These are phyloP conservation scores for Domatiomyces globalis DNA, from an alignment of 2,329 filamentous ascomycete genomes.

Conservation along the genomic window DNA sequence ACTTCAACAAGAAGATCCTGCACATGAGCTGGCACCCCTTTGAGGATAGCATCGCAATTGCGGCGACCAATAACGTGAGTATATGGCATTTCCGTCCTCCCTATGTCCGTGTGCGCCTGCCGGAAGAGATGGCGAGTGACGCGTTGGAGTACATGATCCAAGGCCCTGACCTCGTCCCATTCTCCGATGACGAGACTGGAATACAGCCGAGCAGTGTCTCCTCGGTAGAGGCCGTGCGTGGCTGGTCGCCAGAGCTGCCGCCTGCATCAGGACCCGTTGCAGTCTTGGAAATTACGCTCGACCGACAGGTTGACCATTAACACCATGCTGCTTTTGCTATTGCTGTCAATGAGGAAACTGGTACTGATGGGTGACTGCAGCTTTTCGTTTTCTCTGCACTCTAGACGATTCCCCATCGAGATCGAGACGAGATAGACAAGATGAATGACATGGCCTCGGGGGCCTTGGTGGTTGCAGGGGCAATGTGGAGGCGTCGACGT, in stretches of 20 bases:
- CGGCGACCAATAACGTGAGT: constrained; percentile 97
- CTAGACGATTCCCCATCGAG: constrained; percentile 23
- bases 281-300: neutral
- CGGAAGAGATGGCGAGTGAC: neutral
- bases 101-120: neutral
- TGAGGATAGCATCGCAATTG: constrained; percentile 98
- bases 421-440: neutral
- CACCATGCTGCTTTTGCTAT: neutral
- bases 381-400: constrained; percentile 68
- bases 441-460: neutral
- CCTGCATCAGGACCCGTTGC: neutral
- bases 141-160: neutral
- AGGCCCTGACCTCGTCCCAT: neutral
- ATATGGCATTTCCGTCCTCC: neutral
- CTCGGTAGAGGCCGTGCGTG: neutral
- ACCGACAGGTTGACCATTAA: neutral
- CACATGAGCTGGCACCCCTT: constrained; percentile 99
- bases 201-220: neutral
- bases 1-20: constrained; percentile 99
- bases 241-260: neutral
- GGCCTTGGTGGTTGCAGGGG: neutral
- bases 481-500: neutral
- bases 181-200: neutral
- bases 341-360: constrained; percentile 9
- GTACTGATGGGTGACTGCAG: constrained; percentile 27